Evolutionary conservation across 1,139 yeast species (phyloP), one percentile per base, ranked within the genome.

Genomic region (Spencermartinsiella ligniputridi): DNA sequence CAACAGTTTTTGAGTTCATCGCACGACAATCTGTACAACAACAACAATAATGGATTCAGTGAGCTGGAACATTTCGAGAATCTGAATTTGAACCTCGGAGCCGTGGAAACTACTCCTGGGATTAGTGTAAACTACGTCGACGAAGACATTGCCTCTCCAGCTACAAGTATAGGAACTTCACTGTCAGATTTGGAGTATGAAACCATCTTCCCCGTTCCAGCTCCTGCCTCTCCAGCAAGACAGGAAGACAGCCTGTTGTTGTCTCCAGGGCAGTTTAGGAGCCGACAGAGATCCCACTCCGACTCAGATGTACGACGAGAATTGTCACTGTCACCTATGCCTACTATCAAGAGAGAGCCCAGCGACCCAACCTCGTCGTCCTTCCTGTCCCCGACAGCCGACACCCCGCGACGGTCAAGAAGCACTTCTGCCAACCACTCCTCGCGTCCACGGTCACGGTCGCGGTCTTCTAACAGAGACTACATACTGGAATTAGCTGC

Each of bases 401-500:
- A 34, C 3, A 22, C 35, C n/a, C 46, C 47, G 13, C 36, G 38
- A 17, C 18, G 37, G 21, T 32, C 37, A 20, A 11, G 40, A 20
- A 21, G 44, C 17, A 30, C 46, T 3, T 35, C 46, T 11, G 17
- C 40, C 50, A 8, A 47, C 45, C 27, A 24, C 8, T n/a, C n/a
- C n/a, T 51, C 58, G 27, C 44, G 57, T 21, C 51, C 57, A 6
- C 40, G 60, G 30, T 54, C 61, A 5, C 49, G 62, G 27, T 47
- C 56, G 15, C 48, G 55, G 30, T 57, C 60, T 1, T 25, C 47
- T 20, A 50, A 45, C 29, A 54, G 69, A n/a, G 67, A 64, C 38
- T 63, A 63, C 46, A 53, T 63, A 35, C 51, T 65, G 21, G 69
- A 64, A 43, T 55, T 65, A 32, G 69, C 69, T 3, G 51, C 63